Base-by-base conservation (phyloP, 2,329 filamentous ascomycete genomes). In the Fusarium circinatum region DNA sequence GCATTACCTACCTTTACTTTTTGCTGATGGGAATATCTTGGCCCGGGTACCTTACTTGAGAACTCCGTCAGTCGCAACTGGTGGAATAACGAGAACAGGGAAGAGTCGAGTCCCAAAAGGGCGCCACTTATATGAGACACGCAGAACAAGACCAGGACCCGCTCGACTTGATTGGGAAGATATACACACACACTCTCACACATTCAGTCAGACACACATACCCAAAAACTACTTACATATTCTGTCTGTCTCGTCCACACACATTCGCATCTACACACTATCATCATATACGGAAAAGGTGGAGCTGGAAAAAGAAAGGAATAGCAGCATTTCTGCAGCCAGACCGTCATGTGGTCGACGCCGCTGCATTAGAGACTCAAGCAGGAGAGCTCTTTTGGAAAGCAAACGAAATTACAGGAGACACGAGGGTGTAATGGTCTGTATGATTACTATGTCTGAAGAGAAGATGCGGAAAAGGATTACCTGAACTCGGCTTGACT, bases 1-100 rank as follows among this genome's bases (percentile, higher is more conserved):
- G 51, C 34, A 54, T 54, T 39, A 28, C 51, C 51, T 54, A 54
- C 20, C 28, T 54, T 54, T 54, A 26, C 32, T 39, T 51, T 32
- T 32, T 34, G n/a, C 24, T 62, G 59, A 66, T 55, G 24, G 39
- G 48, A 39, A 55, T 26, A 64, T 58, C 44, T 56, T 56, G 41
- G 49, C 34, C n/a, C 74, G 69, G 76, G 75, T 77, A 78, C 71
- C 74, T 76, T 76, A 42, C 68, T 73, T 75, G 60, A 66, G 54
- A 55, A 66, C 44, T 55, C 30, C 56, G 45, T 36, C 58, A 59
- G 62, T 72, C 49, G 62, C 61, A 52, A 62, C 65, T 54, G 52
- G 51, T 38, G 51, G 51, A 54, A 54, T 36, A 34, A 24, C 30
- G 55, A 69, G 59, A 65, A 48, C 55, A 68, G 56, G 64, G 45